Conservation (phyloP, 108 stramenopile genomes). For the Aurantiochytrium sp. region DNA sequence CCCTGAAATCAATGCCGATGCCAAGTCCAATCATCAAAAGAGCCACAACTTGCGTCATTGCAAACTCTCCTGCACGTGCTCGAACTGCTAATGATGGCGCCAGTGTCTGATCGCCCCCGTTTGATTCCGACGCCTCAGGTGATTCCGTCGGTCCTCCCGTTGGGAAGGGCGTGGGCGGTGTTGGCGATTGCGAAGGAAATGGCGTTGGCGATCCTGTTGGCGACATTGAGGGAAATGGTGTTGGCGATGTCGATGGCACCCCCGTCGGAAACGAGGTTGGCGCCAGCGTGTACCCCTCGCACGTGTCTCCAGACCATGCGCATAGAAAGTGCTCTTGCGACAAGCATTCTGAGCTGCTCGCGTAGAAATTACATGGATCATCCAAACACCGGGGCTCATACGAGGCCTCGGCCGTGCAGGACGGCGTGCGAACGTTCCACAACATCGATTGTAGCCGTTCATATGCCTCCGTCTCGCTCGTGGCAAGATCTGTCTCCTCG, state of each 20-base stretch:
- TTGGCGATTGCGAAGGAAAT: neutral
- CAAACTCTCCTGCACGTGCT: too few species aligned
- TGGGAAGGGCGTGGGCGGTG: neutral
- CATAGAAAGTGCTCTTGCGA: neutral
- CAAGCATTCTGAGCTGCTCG: neutral
- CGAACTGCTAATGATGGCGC: neutral
- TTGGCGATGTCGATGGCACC: neutral
- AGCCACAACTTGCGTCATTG: too few species aligned
- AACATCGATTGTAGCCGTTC: neutral
- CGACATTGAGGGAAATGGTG: neutral
- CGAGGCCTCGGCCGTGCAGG: neutral
- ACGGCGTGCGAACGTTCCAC: neutral
- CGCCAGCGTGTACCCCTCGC: neutral
- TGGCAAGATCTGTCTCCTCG: neutral
- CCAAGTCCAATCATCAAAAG: too few species aligned
- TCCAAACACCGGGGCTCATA: neutral
- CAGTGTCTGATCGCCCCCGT: neutral
- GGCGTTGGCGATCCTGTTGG: neutral
- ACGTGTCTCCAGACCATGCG: neutral
- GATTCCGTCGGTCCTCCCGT: neutral
- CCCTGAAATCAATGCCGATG: too few species aligned
- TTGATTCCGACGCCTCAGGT: neutral
- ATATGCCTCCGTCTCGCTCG: neutral
- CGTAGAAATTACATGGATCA: neutral
- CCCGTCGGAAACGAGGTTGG: neutral